Base-by-base conservation (phyloP, 1,284 basidiomycete species). In the Ganoderma multipileum region DNA sequence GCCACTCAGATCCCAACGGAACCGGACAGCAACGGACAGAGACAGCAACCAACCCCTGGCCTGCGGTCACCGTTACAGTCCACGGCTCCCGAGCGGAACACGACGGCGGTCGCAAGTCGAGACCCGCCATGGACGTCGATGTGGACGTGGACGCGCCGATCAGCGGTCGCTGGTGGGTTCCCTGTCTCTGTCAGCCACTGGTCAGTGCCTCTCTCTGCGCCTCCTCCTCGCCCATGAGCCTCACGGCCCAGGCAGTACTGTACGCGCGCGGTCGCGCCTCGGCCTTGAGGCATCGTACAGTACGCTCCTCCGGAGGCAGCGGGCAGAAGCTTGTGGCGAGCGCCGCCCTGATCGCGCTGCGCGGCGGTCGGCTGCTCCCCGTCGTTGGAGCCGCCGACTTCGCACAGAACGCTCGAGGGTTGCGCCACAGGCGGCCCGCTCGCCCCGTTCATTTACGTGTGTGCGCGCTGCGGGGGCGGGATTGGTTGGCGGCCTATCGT, bases 351-450 rank as follows among this genome's bases (percentile, higher is more conserved):
- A 63, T 55, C 64, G 52, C 67, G 63, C 64, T 44, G 54, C 30
- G 54, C 63, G 63, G 57, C 57, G 44, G 54, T 39, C 39, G 63
- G 41, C 39, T 6, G 20, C 64, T 41, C 57, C 64, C 20, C n/a
- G 12, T 9, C 18, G 20, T 50, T 33, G 50, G 47, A 20, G 54
- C 41, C 55, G 63, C 63, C 54, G 63, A 42, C 63, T 26, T 54
- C 68, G 52, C 60, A n/a, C 64, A 52, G 64, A 60, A 42, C 36
- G 60, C 38, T 62, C 64, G 41, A 33, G 33, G 33, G 33, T 1
- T 3, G 64, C 64, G 38, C 64, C 61, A 54, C 42, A 38, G 41
- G 69, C 69, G 64, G 61, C 12, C 63, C 65, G 65, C 65, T 36
- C 50, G 23, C 47, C 47, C 23, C 47, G 47, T 12, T 18, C 16